A percentile compares a stretch with the other conserved stretches of the same genome.
Evolutionary conservation across 805 yeast species (phyloP).

Genomic region (Sugiyamaella americana): DNA sequence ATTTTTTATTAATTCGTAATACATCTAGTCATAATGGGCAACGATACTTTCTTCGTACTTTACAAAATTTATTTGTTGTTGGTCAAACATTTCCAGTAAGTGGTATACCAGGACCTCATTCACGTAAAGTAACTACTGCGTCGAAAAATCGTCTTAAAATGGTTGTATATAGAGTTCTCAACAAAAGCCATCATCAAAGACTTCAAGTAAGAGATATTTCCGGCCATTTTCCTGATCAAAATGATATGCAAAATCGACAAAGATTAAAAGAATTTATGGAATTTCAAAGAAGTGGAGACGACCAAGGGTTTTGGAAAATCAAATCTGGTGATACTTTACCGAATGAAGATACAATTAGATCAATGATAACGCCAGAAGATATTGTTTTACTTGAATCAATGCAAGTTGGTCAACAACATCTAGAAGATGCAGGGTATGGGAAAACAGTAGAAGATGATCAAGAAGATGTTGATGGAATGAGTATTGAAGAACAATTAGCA

Average conservation of each 20-base stretch:
- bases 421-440: slow-evolving; percentile 68
- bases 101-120: slow-evolving; percentile 96
- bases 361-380: slow-evolving; percentile 92
- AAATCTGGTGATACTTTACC: slow-evolving; percentile 64
- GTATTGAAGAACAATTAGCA: slow-evolving; percentile 76
- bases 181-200: slow-evolving; percentile 65
- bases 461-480: slow-evolving; percentile 40
- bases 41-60: slow-evolving; percentile 58
- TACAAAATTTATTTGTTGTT: slow-evolving; percentile 73
- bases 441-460: slow-evolving; percentile 39
- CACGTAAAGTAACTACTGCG: slow-evolving; percentile 90
- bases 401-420: slow-evolving; percentile 86
- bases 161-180: slow-evolving; percentile 85
- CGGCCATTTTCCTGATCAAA: slow-evolving; percentile 91
- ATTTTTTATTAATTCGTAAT: slow-evolving; percentile 72
- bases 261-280: slow-evolving; percentile 96
- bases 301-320: slow-evolving; percentile 92
- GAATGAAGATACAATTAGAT: slow-evolving; percentile 63
- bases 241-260: slow-evolving; percentile 95
- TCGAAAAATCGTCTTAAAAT: slow-evolving; percentile 85
- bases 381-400: slow-evolving; percentile 78
- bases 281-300: slow-evolving; percentile 87
- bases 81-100: slow-evolving; percentile 92
- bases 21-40: slow-evolving; percentile 80
- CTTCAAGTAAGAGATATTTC: slow-evolving; percentile 82